Percentiles rank a stretch among this genome's conserved stretches.
Evolutionary conservation across 257 asterid genomes (phyloP).

Genomic region (Nyctanthes arbortristis): DNA sequence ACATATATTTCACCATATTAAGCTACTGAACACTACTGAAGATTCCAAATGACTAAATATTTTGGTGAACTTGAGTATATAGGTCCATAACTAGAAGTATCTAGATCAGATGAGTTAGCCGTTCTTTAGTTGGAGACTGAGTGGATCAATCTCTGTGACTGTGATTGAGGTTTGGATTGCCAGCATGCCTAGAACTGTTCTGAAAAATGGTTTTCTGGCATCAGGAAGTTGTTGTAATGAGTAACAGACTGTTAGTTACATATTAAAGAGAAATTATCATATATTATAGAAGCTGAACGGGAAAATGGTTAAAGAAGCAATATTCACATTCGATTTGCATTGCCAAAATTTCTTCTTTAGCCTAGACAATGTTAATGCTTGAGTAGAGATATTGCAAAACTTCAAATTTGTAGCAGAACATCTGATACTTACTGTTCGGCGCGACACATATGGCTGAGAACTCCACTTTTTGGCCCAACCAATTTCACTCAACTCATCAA

Average conservation of each 20-base stretch:
- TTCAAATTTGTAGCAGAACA: slow-evolving; percentile 18
- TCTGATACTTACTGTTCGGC: slow-evolving; percentile 84
- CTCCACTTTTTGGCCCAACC: slow-evolving; percentile 91
- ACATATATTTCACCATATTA: slow-evolving; percentile 13
- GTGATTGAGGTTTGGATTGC: neutral
- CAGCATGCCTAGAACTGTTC: neutral
- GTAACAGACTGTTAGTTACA: neutral
- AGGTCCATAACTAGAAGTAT: neutral
- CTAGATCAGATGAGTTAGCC: neutral
- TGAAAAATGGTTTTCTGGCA: neutral
- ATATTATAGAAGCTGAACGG: neutral
- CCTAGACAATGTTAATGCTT: slow-evolving; percentile 6
- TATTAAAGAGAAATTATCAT: neutral
- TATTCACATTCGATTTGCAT: neutral
- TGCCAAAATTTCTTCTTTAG: neutral
- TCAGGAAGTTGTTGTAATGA: neutral
- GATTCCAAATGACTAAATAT: neutral
- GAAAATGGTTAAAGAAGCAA: neutral
- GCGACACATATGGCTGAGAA: slow-evolving; percentile 90
- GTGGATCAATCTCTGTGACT: neutral
- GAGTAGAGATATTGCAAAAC: slow-evolving; percentile 18
- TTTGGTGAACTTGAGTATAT: neutral
- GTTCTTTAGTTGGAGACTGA: neutral
- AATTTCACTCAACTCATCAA: slow-evolving; percentile 71
- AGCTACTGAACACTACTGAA: slow-evolving; percentile 14